phyloP scores from a whole-genome alignment of 176 grass and related monocot species.

The Carex pumila region DNA sequence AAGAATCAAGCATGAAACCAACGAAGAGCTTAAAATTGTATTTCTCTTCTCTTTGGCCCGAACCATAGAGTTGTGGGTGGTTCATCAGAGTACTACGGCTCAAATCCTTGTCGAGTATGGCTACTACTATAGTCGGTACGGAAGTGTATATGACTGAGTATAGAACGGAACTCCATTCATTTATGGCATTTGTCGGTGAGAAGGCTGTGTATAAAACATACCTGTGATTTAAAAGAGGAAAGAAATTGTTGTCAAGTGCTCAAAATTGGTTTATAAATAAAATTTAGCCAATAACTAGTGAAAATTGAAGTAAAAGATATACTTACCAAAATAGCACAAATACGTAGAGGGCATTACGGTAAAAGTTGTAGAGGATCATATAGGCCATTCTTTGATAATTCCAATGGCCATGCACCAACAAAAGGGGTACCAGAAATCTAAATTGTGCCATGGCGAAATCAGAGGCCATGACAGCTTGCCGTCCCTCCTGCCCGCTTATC shows the following conservation, averaged over 20 bases:
- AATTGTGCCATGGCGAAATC: slow-evolving; percentile 99
- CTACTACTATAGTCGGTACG: slow-evolving; percentile 70
- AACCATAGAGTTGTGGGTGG: slow-evolving; percentile 75
- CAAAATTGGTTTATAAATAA: background rate
- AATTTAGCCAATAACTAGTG: background rate
- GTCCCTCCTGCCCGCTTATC: slow-evolving; percentile 94
- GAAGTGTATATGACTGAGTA: slow-evolving; percentile 93
- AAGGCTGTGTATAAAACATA: slow-evolving; percentile 94
- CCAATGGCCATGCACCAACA: slow-evolving; percentile 98
- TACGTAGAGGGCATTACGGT: slow-evolving; percentile 89
- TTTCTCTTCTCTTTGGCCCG: slow-evolving; percentile 73
- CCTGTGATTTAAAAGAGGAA: slow-evolving; percentile 35
- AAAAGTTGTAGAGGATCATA: slow-evolving; percentile 99
- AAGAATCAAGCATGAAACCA: slow-evolving; percentile 63
- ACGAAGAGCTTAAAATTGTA: slow-evolving; percentile 91
- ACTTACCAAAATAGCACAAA: slow-evolving; percentile 96
- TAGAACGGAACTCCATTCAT: slow-evolving; percentile 85
- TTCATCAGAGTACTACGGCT: slow-evolving; percentile 74
- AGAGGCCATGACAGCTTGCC: slow-evolving; percentile 98
- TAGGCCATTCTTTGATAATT: slow-evolving; percentile 98
- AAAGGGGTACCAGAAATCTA: slow-evolving; percentile 76
- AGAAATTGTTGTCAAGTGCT: slow-evolving; percentile 20
- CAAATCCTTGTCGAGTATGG: slow-evolving; percentile 89
- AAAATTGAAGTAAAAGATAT: background rate
- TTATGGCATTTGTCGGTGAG: slow-evolving; percentile 76